Evolutionary conservation across 2,329 filamentous ascomycete genomes (phyloP).

Genomic region (Calonectria henricotiae): DNA sequence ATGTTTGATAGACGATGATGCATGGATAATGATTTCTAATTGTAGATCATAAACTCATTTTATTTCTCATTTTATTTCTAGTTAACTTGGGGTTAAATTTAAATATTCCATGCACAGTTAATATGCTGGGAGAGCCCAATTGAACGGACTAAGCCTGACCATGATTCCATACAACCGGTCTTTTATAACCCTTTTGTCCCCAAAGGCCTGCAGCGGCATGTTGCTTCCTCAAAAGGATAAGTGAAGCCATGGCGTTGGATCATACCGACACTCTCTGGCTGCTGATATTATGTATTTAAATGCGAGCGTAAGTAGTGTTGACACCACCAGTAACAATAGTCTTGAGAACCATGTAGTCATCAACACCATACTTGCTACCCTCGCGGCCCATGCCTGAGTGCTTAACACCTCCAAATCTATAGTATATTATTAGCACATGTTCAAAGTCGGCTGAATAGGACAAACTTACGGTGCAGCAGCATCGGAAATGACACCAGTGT

Average conservation of each 20-base stretch:
- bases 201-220: neutral
- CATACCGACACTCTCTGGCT: neutral
- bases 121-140: neutral
- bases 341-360: conserved; percentile 74
- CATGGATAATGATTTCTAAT: no score
- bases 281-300: neutral
- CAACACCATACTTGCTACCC: conserved; percentile 74
- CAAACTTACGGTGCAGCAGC: conserved; percentile 50
- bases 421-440: conserved; percentile 26
- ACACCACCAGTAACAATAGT: conserved; percentile 64
- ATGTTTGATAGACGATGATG: no score
- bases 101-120: neutral
- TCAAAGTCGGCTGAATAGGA: neutral
- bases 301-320: conserved; percentile 60
- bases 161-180: neutral
- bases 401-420: conserved; percentile 74
- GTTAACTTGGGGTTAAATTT: neutral
- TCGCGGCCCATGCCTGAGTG: conserved; percentile 75
- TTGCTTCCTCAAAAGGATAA: no score
- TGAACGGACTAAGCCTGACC: neutral
- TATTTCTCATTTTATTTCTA: neutral
- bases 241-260: neutral
- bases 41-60: neutral
- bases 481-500: conserved; percentile 66
- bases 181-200: neutral